These are phyloP conservation scores for Postia placenta DNA, from an alignment of 768 basidiomycete genomes.

Conservation along the genomic window DNA sequence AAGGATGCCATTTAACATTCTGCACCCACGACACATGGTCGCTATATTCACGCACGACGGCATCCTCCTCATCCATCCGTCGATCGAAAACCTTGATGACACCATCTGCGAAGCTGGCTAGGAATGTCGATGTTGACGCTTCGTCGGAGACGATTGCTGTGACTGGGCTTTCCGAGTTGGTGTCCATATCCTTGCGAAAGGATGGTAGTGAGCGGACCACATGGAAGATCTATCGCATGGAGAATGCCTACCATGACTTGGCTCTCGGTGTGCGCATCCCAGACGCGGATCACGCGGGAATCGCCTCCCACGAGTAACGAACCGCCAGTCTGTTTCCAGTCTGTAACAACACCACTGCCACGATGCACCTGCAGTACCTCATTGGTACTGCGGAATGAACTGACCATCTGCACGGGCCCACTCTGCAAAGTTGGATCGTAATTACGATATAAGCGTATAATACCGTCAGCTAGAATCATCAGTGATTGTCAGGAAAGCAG, in stretches of 20 bases:
- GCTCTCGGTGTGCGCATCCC: slow-evolving; percentile 92
- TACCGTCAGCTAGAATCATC: slow-evolving; percentile 67
- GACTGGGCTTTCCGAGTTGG: slow-evolving; percentile 84
- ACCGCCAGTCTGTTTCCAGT: slow-evolving; percentile 90
- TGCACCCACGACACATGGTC: slow-evolving; percentile 86
- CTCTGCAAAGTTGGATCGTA: slow-evolving; percentile 73
- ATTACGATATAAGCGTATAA: slow-evolving; percentile 87
- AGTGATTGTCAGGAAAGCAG: neutral
- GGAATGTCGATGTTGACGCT: slow-evolving; percentile 70
- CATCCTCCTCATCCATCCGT: slow-evolving; percentile 76
- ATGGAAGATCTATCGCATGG: too few relatives aligned
- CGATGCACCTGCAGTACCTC: slow-evolving; percentile 71
- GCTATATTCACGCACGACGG: slow-evolving; percentile 71
- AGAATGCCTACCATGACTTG: slow-evolving; percentile 53
- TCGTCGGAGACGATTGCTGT: slow-evolving; percentile 80
- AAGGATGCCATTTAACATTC: slow-evolving; percentile 82
- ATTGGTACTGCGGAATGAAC: slow-evolving; percentile 84
- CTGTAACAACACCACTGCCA: slow-evolving; percentile 79
- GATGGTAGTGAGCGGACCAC: too few relatives aligned
- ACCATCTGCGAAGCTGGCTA: slow-evolving; percentile 92
- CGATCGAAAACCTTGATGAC: slow-evolving; percentile 87
- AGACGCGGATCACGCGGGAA: slow-evolving; percentile 79
- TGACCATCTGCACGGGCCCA: slow-evolving; percentile 83
- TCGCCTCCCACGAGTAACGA: slow-evolving; percentile 89
- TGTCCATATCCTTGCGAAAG: slow-evolving; percentile 90